A percentile compares a stretch with the other conserved stretches of the same genome.
These are phyloP conservation scores for Myxozyma neglecta DNA, from an alignment of 805 yeast species.

Conservation along the genomic window DNA sequence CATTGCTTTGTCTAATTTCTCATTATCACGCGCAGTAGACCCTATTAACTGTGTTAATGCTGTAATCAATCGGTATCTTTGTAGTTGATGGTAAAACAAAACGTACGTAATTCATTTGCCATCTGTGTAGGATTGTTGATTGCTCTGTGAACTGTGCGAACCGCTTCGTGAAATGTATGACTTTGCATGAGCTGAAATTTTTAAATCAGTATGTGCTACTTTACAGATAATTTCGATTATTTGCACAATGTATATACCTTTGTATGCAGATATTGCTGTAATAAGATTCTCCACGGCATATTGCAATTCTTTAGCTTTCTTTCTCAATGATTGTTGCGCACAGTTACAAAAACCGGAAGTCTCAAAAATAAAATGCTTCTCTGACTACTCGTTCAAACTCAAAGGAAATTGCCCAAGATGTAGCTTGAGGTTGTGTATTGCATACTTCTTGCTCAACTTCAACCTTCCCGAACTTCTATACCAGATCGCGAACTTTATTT, in stretches of 20 bases:
- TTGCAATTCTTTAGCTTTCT: not conserved
- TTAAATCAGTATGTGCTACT: not conserved
- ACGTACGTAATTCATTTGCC: constrained; percentile 15
- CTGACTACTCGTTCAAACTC: not conserved
- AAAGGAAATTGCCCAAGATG: not conserved
- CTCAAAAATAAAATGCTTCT: too few relatives aligned
- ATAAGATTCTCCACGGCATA: constrained; percentile 23
- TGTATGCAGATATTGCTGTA: constrained; percentile 10
- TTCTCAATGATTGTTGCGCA: too few relatives aligned
- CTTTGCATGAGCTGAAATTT: constrained; percentile 19
- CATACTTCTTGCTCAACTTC: not conserved
- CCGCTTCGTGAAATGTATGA: constrained; percentile 19
- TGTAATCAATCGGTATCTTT: too few relatives aligned
- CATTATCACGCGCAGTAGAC: constrained; percentile 3
- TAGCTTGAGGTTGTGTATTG: not conserved
- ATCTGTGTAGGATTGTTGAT: constrained; percentile 14
- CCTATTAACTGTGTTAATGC: not conserved
- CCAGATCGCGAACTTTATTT: not conserved
- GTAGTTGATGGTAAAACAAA: not conserved
- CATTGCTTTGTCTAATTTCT: constrained; percentile 13
- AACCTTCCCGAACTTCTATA: not conserved
- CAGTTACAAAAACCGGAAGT: too few relatives aligned
- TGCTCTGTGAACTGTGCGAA: constrained; percentile 13
- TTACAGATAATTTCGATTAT: not conserved
- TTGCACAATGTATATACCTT: constrained; percentile 6